Evolutionary conservation across 2,329 filamentous ascomycete species (phyloP), one percentile per base, ranked within the genome.

Genomic region (Xylariaceae sp.): DNA sequence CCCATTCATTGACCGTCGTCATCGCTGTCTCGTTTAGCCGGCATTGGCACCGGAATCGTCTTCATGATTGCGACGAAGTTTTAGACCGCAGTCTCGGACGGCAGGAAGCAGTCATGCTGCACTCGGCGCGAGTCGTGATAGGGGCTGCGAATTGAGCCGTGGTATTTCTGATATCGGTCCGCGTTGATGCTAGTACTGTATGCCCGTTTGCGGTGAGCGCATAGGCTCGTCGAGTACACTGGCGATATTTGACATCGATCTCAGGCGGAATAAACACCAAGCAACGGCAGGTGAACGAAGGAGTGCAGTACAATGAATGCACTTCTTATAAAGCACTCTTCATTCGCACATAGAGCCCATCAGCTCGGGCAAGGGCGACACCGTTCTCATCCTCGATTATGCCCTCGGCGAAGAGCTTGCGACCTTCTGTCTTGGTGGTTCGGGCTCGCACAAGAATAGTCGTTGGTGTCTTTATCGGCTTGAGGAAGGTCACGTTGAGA

Each of bases 401-500:
- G 10, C 56, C 61, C 34, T 59, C 39, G 8, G 50, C 48, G 64
- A 73, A 84, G 15, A 78, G 72, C 73, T 87, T 87, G 64, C 82
- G 76, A 3, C 81, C 80, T 49, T 84, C 80, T 9, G 72, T 68
- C 67, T 74, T 79, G 17, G 74, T 68, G 41, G 80, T 64, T 65
- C 71, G 74, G 0, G 77, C 76, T 17, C 71, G 78, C 13, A 78
- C 76, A 23, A 86, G 65, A 34, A 85, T 67, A 3, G 76, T 73
- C 1, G 74, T 73, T 0, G 80, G 79, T 0, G 82, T 82, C 6
- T 68, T 69, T 0, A 87, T 76, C 0, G 84, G 83, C 61, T 69
- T 76, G 56, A 79, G 65, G 65, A 83, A 88, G 15, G 71, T 76
- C 2, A 81, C 78, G 55, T 84, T 84, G 55, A 88, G 68, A 67